Evolutionary conservation across 768 basidiomycete species (phyloP).

Genomic region (Chlorophyllum brunneum): DNA sequence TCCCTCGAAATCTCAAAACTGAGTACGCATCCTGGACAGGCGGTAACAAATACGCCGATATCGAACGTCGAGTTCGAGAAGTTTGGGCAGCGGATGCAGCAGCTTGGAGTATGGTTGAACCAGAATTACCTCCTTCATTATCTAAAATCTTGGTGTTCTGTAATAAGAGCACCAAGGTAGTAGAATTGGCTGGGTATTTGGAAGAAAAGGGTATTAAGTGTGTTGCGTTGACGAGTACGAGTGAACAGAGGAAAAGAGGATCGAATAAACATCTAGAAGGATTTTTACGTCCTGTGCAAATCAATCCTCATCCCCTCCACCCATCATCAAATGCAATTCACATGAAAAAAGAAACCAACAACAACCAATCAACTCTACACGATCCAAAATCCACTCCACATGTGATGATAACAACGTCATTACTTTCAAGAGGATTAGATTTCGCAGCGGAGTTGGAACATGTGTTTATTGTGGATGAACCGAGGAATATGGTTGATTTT

Average conservation of each 20-base stretch:
- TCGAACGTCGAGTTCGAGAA: constrained; percentile 66
- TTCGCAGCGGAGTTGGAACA: constrained; percentile 75
- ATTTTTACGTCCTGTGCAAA: constrained; percentile 48
- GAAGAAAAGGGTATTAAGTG: constrained; percentile 56
- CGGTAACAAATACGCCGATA: constrained; percentile 77
- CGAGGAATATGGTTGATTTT: constrained; percentile 88
- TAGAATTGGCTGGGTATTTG: constrained; percentile 56
- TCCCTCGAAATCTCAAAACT: constrained; percentile 65
- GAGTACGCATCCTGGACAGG: constrained; percentile 76
- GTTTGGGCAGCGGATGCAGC: constrained; percentile 72
- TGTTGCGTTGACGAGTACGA: constrained; percentile 61
- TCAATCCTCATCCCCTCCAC: constrained; percentile 2
- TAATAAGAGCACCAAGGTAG: constrained; percentile 70
- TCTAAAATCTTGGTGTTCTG: constrained; percentile 81
- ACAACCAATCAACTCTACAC: constrained; percentile 11
- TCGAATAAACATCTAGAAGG: constrained; percentile 74
- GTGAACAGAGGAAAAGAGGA: constrained; percentile 56
- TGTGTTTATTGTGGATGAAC: constrained; percentile 86
- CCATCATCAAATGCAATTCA: constrained; percentile 10
- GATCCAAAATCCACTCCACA: constrained; percentile 42
- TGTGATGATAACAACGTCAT: constrained; percentile 84
- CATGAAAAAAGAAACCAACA: constrained; percentile 6
- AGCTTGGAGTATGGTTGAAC: constrained; percentile 16
- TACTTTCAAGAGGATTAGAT: constrained; percentile 88
- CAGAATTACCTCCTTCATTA: constrained; percentile 26